Evolutionary conservation across 2,329 filamentous ascomycete genomes (phyloP), one percentile per base, ranked within the genome.

Genomic region (Alternaria angustiovoidea): DNA sequence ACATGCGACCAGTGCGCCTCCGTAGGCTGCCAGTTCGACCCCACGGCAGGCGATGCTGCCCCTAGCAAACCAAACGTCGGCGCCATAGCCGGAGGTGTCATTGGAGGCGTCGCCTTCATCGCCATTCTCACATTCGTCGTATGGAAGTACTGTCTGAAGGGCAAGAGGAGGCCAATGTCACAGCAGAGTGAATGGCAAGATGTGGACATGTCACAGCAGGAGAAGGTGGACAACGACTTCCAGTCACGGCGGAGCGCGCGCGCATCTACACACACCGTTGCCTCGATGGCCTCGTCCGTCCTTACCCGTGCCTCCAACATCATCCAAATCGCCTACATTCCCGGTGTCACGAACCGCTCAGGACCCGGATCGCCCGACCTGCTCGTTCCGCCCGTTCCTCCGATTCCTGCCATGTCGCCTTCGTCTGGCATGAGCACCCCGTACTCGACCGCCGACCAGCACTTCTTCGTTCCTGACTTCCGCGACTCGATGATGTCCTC

Each of bases 291-390:
- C 16, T 97, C 94, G 9, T 98, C 94, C 26, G 93, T 98, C 60
- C 87, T 97, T 62, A 98, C 95, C 18, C 89, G 95, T 63, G 95
- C 95, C 49, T 98, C 95, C 73, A 99, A 99, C 82, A 94, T 99
- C 76, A 99, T 99, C 72, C 95, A 98, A 81, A 99, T 99, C 80
- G 95, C 95, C 57, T 99, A 98, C 79, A 98, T 99, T 67, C 95
- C 95, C 14, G 95, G 95, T 61, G 94, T 98, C 72, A 97, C 93
- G 62, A 97, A 97, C 81, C 88, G 94, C 68, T 93, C 94, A 12
- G 89, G 90, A 7, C 91, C 92, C 5, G 89, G 91, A n/a, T 94
- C 93, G 0, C 92, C 92, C 3, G 89, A 88, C 39, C 82, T 93
- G 20, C 86, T 94, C 51, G 91, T 96, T 5, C 93, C 94, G n/a